phyloP scores from a whole-genome alignment of 2,329 filamentous ascomycete genomes.

The Trichoderma brevicompactum region DNA sequence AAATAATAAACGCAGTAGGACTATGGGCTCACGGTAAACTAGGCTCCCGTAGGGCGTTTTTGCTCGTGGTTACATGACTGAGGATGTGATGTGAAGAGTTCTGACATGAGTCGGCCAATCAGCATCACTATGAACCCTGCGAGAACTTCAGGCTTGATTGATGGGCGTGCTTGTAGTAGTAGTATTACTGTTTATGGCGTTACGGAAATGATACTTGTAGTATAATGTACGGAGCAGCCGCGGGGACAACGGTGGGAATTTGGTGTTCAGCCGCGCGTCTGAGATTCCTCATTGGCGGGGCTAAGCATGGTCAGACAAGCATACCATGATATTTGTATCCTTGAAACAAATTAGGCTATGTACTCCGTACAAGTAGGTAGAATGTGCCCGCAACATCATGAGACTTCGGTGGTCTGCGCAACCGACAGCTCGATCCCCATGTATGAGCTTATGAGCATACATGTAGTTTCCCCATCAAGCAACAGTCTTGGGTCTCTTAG shows the following conservation, averaged over 20 bases:
- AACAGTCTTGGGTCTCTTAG: not conserved
- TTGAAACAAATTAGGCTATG: conserved; percentile 6
- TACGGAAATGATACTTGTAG: not conserved
- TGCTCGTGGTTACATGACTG: not conserved
- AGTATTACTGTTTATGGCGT: not conserved
- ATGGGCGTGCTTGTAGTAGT: not conserved
- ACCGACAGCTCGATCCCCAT: not conserved
- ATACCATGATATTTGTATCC: conserved; percentile 2
- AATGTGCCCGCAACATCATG: not conserved
- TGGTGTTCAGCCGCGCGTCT: not conserved
- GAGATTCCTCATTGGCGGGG: not conserved
- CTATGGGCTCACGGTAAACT: not conserved
- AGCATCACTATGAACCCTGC: not conserved
- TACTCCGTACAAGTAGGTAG: not conserved
- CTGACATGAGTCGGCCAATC: conserved; percentile 15
- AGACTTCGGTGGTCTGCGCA: not conserved
- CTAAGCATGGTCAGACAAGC: not conserved
- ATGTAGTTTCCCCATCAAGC: conserved; percentile 12
- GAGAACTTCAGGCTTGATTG: not conserved
- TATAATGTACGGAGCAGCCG: not conserved
- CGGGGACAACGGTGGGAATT: not conserved
- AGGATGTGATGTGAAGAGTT: not conserved
- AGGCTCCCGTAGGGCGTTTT: conserved; percentile 1
- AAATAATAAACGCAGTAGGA: not conserved
- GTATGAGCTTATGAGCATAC: not conserved